phyloP scores from a whole-genome alignment of 2,329 filamentous ascomycete genomes.

The Diaporthe longicolla region DNA sequence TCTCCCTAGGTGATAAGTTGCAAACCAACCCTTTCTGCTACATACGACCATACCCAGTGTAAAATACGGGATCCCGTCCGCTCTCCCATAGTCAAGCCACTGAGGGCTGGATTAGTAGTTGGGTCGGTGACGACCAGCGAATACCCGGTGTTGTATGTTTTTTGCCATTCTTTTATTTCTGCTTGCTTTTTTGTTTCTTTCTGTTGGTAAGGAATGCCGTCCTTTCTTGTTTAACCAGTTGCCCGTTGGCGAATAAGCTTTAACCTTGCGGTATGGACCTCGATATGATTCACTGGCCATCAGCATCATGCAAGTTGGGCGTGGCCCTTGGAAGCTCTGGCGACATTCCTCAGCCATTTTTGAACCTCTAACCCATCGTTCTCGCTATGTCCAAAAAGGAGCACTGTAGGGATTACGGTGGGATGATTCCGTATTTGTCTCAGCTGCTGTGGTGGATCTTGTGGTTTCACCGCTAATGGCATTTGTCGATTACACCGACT shows the following conservation, averaged over 20 bases:
- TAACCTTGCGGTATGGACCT: too few species aligned
- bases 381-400: too few species aligned
- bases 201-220: too few species aligned
- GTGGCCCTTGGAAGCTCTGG: background rate
- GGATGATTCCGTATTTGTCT: too few species aligned
- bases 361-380: fast-evolving
- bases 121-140: too few species aligned
- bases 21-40: fast-evolving
- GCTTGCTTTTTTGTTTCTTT: too few species aligned
- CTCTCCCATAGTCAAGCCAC: slow-evolving; percentile 32
- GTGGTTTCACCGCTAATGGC: background rate
- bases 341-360: background rate
- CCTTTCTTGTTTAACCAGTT: too few species aligned
- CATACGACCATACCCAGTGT: slow-evolving; percentile 34
- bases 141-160: slow-evolving; percentile 36
- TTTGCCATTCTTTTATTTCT: background rate
- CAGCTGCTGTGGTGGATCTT: background rate
- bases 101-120: slow-evolving; percentile 1
- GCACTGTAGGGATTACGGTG: too few species aligned
- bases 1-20: background rate
- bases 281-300: background rate
- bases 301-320: background rate
- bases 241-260: background rate
- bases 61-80: slow-evolving; percentile 34
- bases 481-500: background rate